Evolutionary conservation across 768 basidiomycete genomes (phyloP), one percentile per base, ranked within the genome.

Genomic region (Imleria badia): DNA sequence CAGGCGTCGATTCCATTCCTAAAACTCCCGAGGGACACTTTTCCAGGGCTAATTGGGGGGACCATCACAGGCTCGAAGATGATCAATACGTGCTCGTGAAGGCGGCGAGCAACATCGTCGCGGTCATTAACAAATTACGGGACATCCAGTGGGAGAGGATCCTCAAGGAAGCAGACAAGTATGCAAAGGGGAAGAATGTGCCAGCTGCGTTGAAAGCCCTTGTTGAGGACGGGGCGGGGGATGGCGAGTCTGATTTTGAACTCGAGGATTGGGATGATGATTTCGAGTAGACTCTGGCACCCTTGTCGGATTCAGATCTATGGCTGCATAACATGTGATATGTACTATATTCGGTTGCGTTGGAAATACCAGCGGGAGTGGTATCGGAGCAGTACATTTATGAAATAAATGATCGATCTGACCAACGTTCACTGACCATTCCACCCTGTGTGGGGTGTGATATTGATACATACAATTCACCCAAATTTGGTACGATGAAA

Each of bases 191-290:
- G 29, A 45, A 10, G 33, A 43, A 43, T 12, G 17, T 1, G 3
- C 30, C 40, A 9, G 3, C 4, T 17, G 6, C 15, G 6, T 23
- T 35, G 31, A 34, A 26, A 33, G 20, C 22, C 6, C 31, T 39
- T 26, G n/a, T 20, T 10, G 11, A 10, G 23, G 41, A 42, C 6
- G 39, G 3, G 14, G 33, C 6, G 8, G 31, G 19, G 17, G n/a
- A 26, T 26, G 26, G 11, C 7, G 23, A 43, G 14, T 51, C 50
- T 14, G 50, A 51, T 35, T 44, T 51, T 13, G 51, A 44, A 11
- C n/a, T 51, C 14, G 51, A 51, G 8, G 50, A 51, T 15, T 51
- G 50, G 42, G 50, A 51, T n/a, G 50, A 51, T 30, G 33, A 26
- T 9, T 49, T 49, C 11, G 40, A 50, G 30, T 34, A 41, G 26